Percentiles rank a stretch among this genome's conserved stretches.
These are phyloP conservation scores for Punica granatum DNA, from an alignment of 345 rosid species.

Conservation along the genomic window DNA sequence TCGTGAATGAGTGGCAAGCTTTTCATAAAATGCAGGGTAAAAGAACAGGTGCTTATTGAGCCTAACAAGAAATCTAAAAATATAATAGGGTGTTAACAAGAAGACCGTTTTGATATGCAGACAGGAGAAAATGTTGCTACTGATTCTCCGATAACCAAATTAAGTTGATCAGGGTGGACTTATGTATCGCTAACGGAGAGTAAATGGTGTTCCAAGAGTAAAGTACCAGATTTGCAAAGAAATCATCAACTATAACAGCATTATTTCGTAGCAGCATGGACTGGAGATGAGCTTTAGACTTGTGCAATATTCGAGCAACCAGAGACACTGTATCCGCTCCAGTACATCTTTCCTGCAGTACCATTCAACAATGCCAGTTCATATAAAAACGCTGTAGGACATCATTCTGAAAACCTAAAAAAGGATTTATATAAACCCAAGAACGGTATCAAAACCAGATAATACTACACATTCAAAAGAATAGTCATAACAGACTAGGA, in stretches of 20 bases:
- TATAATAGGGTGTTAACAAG: background rate
- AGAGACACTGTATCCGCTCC: constrained; percentile 72
- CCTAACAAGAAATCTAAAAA: background rate
- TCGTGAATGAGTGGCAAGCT: background rate
- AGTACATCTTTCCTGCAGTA: constrained; percentile 84
- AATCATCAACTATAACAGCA: constrained; percentile 79
- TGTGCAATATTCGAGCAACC: constrained; percentile 78
- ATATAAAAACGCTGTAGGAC: background rate
- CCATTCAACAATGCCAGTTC: constrained; percentile 16
- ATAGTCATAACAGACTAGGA: background rate
- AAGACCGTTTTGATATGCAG: background rate
- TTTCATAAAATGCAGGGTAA: background rate
- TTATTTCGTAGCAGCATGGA: constrained; percentile 83
- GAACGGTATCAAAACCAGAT: background rate
- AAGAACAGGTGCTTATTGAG: background rate
- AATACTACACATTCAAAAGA: background rate
- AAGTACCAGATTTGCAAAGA: constrained; percentile 66
- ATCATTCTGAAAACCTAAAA: background rate
- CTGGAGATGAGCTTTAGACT: constrained; percentile 87
- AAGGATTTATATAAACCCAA: background rate
- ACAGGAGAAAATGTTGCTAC: background rate
- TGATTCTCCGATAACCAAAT: background rate
- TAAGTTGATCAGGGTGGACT: background rate
- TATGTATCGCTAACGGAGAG: background rate
- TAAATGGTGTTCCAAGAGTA: background rate